Evolutionary conservation across 345 rosid genomes (phyloP), one percentile per base, ranked within the genome.

Genomic region (Lumnitzera littorea): DNA sequence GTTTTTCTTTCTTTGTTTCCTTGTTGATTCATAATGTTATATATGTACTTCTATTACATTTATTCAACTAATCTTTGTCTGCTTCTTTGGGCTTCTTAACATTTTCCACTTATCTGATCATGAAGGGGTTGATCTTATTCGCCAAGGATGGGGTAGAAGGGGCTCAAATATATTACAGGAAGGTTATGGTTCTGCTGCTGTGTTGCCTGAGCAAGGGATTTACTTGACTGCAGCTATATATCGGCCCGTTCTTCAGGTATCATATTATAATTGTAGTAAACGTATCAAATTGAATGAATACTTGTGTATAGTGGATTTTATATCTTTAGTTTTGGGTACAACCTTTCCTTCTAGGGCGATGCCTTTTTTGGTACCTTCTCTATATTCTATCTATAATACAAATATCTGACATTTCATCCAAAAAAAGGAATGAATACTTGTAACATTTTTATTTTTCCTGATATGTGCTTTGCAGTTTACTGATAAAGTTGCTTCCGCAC

Each of bases 141-240:
- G 70, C 68, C 95, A 86, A 80, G 96, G 99, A 69, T 94, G 99
- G 99, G 86, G 71, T 69, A 83, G 80, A 80, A 94, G 75, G 77
- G 85, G 87, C 70, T 66, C 95, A 51, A 85, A 83, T 82, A 85
- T 20, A 20, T 20, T 82, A 58, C 91, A 91, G 72, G 97, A 94
- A 86, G 96, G 96, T 67, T 94, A 91, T 74, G 99, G 99, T 16
- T 86, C 99, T 83, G 89, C 97, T 46, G 76, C 99, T 66, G 83
- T 94, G 72, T 82, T 91, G 76, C 97, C 97, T 71, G 97, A 94
- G 80, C 99, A 86, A 78, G 99, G 99, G 74, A 84, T 94, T 73
- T 94, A 94, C 78, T 85, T 94, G 51, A 96, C 92, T 16, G 99
- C 99, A 61, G 88, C 97, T 61, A 63, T 91, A 59, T 91, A 94